Percentiles rank a stretch among this genome's conserved stretches.
phyloP scores from a whole-genome alignment of 257 asterid genomes.

The Solanum pennellii region DNA sequence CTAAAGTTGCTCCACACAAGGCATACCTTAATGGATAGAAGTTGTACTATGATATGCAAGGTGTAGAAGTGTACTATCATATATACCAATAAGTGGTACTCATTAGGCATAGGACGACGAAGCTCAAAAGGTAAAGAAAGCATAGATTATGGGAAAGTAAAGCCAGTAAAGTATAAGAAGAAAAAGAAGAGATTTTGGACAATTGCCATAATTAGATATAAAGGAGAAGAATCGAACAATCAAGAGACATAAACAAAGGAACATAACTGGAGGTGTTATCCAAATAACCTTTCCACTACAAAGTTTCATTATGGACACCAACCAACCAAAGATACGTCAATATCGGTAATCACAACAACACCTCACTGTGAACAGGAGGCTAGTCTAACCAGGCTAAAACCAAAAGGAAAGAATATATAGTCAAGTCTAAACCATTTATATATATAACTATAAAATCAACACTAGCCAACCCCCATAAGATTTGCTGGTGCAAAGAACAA shows the following conservation, averaged over 20 bases:
- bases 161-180: no score
- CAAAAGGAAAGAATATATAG: not conserved
- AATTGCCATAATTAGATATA: no score
- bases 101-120: accelerated
- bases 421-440: not conserved
- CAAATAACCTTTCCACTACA: not conserved
- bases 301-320: not conserved
- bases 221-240: no score
- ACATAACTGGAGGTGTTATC: not conserved
- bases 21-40: no score
- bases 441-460: no score
- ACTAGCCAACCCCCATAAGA: not conserved
- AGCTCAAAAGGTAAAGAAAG: no score
- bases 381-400: not conserved
- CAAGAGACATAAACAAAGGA: not conserved
- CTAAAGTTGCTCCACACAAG: no score
- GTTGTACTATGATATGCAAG: no score
- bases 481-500: not conserved
- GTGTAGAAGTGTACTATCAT: no score
- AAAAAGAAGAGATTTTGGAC: no score
- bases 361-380: not conserved
- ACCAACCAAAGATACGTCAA: not conserved
- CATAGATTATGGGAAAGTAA: no score
- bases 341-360: not conserved
- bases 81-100: no score